phyloP scores from a whole-genome alignment of 202 grass and related monocot species.

The Carex arenaria region DNA sequence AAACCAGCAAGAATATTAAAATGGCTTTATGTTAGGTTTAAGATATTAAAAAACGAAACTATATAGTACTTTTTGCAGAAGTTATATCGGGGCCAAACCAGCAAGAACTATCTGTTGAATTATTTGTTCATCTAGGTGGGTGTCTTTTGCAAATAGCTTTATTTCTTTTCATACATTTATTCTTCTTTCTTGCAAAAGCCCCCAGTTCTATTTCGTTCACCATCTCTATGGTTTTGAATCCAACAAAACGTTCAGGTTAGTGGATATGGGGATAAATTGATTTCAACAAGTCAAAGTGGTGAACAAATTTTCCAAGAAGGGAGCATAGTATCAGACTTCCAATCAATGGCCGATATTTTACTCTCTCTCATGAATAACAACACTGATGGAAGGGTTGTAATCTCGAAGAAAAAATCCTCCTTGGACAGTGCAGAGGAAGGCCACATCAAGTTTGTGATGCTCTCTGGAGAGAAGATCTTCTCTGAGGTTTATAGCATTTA shows the following conservation, averaged over 20 bases:
- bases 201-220: not conserved
- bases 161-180: not conserved
- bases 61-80: not conserved
- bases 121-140: not conserved
- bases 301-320: slow-evolving; percentile 34
- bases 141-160: not conserved
- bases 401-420: slow-evolving; percentile 41
- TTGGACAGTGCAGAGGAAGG: slow-evolving; percentile 47
- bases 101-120: not conserved
- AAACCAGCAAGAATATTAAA: not conserved
- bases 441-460: slow-evolving; percentile 95
- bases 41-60: not conserved
- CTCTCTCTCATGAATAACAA: slow-evolving; percentile 61
- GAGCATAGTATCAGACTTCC: slow-evolving; percentile 73
- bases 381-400: slow-evolving; percentile 74
- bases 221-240: slow-evolving; percentile 7
- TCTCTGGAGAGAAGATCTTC: slow-evolving; percentile 80
- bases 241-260: slow-evolving; percentile 52
- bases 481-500: slow-evolving; percentile 43
- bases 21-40: not conserved
- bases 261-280: slow-evolving; percentile 62
- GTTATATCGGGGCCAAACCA: not conserved
- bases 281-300: slow-evolving; percentile 16
- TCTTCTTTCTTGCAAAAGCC: not conserved
- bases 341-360: slow-evolving; percentile 59